phyloP scores from a whole-genome alignment of 2,329 filamentous ascomycete genomes.

The Chrysoporthe puriensis region DNA sequence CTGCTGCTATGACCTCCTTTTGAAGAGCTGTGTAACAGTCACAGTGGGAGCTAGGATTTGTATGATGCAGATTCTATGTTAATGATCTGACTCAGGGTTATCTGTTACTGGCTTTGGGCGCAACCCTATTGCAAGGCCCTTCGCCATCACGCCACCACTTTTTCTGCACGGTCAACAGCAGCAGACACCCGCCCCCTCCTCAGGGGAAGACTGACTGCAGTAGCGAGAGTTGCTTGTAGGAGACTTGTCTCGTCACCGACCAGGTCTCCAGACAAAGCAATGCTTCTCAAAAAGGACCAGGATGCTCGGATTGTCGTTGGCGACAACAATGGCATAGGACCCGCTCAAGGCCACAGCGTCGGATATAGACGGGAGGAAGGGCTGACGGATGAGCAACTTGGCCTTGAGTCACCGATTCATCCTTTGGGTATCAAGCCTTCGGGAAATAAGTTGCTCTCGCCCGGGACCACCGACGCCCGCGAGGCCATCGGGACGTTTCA shows the following conservation, averaged over 20 bases:
- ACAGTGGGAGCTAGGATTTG: background rate
- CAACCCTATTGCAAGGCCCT: background rate
- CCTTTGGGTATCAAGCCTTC: slow-evolving; percentile 83
- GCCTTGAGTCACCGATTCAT: slow-evolving; percentile 61
- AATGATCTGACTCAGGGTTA: background rate
- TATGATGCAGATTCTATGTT: background rate
- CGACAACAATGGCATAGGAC: slow-evolving; percentile 17
- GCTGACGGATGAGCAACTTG: slow-evolving; percentile 31
- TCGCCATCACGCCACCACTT: background rate
- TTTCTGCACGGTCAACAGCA: background rate
- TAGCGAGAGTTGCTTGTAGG: background rate
- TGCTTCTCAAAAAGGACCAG: slow-evolving; percentile 25
- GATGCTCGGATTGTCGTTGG: slow-evolving; percentile 24
- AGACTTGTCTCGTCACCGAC: background rate
- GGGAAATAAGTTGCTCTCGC: slow-evolving; percentile 77
- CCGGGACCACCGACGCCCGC: slow-evolving; percentile 65
- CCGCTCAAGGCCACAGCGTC: slow-evolving; percentile 6
- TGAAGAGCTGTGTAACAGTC: background rate
- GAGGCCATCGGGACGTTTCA: slow-evolving; percentile 67
- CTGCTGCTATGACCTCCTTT: background rate
- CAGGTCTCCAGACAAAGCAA: slow-evolving; percentile 5
- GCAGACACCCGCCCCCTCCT: background rate
- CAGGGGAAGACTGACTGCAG: too few species aligned
- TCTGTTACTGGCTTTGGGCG: background rate
- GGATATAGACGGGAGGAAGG: slow-evolving; percentile 7